Evolutionary conservation across 805 yeast genomes (phyloP).

Genomic region (Barnettozyma pratensis): DNA sequence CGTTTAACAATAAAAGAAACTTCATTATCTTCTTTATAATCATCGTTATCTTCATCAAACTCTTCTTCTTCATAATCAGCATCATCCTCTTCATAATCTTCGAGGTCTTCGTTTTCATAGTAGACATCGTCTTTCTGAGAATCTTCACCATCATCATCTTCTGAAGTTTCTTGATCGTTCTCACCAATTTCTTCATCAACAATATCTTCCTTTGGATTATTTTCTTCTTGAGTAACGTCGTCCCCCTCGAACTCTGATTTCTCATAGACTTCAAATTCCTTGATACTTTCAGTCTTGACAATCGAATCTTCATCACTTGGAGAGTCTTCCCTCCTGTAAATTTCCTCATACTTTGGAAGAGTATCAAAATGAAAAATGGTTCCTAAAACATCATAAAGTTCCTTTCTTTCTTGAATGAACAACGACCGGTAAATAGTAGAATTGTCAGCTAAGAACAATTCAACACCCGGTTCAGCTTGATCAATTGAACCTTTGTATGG

Average conservation of each 20-base stretch:
- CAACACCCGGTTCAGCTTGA: background rate
- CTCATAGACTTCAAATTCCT: background rate
- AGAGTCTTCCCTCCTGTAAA: background rate
- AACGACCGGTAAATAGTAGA: conserved; percentile 18
- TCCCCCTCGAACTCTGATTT: background rate
- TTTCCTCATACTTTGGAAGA: background rate
- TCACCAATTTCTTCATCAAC: background rate
- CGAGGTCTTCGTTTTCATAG: background rate
- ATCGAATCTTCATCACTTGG: background rate
- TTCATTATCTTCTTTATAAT: background rate
- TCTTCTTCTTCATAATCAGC: background rate
- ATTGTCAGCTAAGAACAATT: conserved; percentile 16
- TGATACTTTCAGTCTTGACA: background rate
- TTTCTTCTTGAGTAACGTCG: background rate
- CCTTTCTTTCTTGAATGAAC: conserved; percentile 12
- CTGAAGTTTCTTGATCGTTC: background rate
- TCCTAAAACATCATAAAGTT: conserved; percentile 13
- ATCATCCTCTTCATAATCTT: background rate
- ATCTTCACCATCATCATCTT: conserved; percentile 1
- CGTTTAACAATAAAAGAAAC: background rate
- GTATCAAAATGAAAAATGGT: conserved; percentile 9
- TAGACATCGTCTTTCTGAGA: background rate
- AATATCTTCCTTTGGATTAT: background rate
- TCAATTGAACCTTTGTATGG: conserved; percentile 10
- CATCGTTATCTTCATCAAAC: background rate